A percentile compares a stretch with the other conserved stretches of the same genome.
These are phyloP conservation scores for Capsella rubella DNA, from an alignment of 441 rosid genomes.

Conservation along the genomic window DNA sequence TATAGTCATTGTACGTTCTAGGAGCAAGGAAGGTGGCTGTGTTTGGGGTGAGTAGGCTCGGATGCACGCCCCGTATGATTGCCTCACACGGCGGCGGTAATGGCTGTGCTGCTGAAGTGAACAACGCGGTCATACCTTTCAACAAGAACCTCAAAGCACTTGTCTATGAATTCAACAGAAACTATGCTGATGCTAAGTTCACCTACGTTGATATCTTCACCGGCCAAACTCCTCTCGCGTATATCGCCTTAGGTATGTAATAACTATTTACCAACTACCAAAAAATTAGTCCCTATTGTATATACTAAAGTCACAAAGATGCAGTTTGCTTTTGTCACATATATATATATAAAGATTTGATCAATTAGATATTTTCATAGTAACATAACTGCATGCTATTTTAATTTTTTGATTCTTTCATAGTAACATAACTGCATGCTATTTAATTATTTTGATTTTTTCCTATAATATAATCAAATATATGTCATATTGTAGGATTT, in stretches of 20 bases:
- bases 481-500: conserved; percentile 50
- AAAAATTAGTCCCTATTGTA: background rate
- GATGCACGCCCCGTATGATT: conserved; percentile 47
- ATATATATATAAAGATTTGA: background rate
- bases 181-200: conserved; percentile 35
- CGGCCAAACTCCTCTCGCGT: conserved; percentile 13
- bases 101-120: conserved; percentile 42
- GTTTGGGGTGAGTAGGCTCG: conserved; percentile 50
- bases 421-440: background rate
- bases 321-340: background rate
- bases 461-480: background rate
- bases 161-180: conserved; percentile 32
- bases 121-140: conserved; percentile 35
- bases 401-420: background rate
- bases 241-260: conserved; percentile 35
- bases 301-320: background rate
- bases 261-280: background rate
- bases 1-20: conserved; percentile 46
- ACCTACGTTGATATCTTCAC: conserved; percentile 37
- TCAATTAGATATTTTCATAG: background rate
- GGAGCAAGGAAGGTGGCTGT: conserved; percentile 65
- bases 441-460: background rate
- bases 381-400: background rate
- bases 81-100: conserved; percentile 40
- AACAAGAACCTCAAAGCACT: conserved; percentile 36